phyloP scores from a whole-genome alignment of 805 yeast genomes.

The Pichia membranifaciens region DNA sequence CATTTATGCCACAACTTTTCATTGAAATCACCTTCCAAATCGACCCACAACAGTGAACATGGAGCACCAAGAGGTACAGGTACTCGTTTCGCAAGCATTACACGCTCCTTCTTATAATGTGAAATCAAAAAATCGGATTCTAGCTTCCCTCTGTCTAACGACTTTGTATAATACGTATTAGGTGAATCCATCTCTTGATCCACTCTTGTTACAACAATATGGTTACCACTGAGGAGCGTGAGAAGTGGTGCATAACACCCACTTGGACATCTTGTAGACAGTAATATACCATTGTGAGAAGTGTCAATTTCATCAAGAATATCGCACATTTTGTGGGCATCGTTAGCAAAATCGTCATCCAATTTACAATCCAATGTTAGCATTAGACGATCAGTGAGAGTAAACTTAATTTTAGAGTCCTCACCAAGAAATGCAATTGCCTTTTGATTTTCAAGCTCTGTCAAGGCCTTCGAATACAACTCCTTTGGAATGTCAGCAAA shows the following conservation, averaged over 20 bases:
- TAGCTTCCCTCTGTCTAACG: slow-evolving; percentile 59
- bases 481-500: slow-evolving; percentile 42
- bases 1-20: slow-evolving; percentile 54
- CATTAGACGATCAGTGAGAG: slow-evolving; percentile 49
- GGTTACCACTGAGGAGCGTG: slow-evolving; percentile 42
- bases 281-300: slow-evolving; percentile 44
- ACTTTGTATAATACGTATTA: slow-evolving; percentile 71
- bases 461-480: slow-evolving; percentile 43
- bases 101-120: slow-evolving; percentile 14
- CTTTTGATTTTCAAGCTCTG: slow-evolving; percentile 46
- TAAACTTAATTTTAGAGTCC: slow-evolving; percentile 48
- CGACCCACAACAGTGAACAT: slow-evolving; percentile 69
- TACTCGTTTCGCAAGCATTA: slow-evolving; percentile 16
- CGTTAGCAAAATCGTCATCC: slow-evolving; percentile 36
- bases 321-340: slow-evolving; percentile 42
- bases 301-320: slow-evolving; percentile 26
- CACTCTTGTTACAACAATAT: slow-evolving; percentile 43
- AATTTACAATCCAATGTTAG: slow-evolving; percentile 35
- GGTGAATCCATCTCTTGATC: slow-evolving; percentile 46
- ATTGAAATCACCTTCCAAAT: slow-evolving; percentile 56
- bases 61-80: slow-evolving; percentile 57
- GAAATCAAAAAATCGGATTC: slow-evolving; percentile 57
- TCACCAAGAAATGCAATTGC: slow-evolving; percentile 47
- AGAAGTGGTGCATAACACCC: slow-evolving; percentile 59
- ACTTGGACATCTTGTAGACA: slow-evolving; percentile 53